Evolutionary conservation across 352 stramenopile genomes (phyloP).

Genomic region (Phytophthora cactorum): DNA sequence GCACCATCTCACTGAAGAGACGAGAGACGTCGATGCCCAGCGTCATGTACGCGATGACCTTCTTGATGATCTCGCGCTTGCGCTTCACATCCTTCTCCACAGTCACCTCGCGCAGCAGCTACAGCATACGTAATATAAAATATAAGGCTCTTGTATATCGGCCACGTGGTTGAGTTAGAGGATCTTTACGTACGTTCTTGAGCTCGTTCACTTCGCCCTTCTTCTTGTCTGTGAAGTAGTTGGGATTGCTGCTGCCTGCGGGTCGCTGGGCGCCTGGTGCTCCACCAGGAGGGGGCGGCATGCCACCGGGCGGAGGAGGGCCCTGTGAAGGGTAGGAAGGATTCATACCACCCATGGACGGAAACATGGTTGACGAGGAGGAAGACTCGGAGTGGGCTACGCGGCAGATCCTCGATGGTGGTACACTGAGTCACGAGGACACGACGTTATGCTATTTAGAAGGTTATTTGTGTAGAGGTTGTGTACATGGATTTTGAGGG

Average conservation of each 20-base stretch:
- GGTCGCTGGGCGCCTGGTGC: constrained; percentile 24
- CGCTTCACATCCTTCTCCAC: constrained; percentile 97
- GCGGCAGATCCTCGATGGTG: constrained; percentile 33
- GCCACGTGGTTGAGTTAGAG: constrained; percentile 1
- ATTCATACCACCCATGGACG: constrained; percentile 38
- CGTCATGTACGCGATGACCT: constrained; percentile 99
- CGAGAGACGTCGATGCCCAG: constrained; percentile 99
- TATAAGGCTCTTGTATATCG: not conserved
- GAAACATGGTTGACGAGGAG: constrained; percentile 29
- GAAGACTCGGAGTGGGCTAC: constrained; percentile 13
- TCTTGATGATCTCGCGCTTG: constrained; percentile 99
- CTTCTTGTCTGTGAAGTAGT: constrained; percentile 93
- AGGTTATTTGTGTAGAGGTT: not conserved
- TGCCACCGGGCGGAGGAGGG: constrained; percentile 25
- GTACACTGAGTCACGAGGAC: constrained; percentile 16
- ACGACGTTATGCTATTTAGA: constrained; percentile 7
- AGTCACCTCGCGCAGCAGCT: constrained; percentile 96
- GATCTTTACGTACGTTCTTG: constrained; percentile 83
- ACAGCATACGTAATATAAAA: constrained; percentile 1
- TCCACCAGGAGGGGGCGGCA: constrained; percentile 28
- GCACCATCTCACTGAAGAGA: constrained; percentile 99
- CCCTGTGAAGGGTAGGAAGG: constrained; percentile 38
- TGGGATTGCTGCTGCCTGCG: constrained; percentile 55
- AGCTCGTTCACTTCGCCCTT: constrained; percentile 96
- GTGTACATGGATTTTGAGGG: not conserved